Conservation (phyloP, 495 filamentous ascomycete species). For the Amniculicola lignicola region DNA sequence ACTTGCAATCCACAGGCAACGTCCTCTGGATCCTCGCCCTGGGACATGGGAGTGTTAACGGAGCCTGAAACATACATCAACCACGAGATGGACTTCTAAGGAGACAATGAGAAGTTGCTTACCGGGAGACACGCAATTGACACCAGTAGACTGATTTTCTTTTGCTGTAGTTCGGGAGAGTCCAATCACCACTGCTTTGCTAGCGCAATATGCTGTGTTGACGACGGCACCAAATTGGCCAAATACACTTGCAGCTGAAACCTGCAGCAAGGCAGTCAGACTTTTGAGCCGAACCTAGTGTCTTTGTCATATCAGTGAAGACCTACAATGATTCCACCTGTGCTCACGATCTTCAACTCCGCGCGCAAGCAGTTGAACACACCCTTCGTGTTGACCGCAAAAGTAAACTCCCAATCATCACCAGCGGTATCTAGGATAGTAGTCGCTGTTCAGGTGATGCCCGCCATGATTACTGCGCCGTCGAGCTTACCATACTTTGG, state of each 20-base stretch:
- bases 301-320: no score
- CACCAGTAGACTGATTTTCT: constrained; percentile 51
- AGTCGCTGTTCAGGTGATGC: constrained; percentile 19
- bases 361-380: constrained; percentile 37
- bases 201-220: constrained; percentile 53
- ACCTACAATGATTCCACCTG: constrained; percentile 39
- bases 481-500: constrained; percentile 35
- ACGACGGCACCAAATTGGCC: constrained; percentile 51
- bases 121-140: constrained; percentile 49
- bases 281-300: no score
- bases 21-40: constrained; percentile 2
- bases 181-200: constrained; percentile 53
- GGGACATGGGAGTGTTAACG: constrained; percentile 13
- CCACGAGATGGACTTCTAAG: not conserved
- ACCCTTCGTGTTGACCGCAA: constrained; percentile 37
- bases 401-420: constrained; percentile 33
- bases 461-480: constrained; percentile 37
- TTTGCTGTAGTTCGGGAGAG: constrained; percentile 56
- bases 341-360: constrained; percentile 20
- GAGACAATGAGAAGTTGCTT: no score
- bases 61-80: not conserved
- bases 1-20: not conserved
- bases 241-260: constrained; percentile 52
- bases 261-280: no score
- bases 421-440: constrained; percentile 34